Conservation (phyloP, 148 eudicot species). For the Tetragonia tetragonoides region DNA sequence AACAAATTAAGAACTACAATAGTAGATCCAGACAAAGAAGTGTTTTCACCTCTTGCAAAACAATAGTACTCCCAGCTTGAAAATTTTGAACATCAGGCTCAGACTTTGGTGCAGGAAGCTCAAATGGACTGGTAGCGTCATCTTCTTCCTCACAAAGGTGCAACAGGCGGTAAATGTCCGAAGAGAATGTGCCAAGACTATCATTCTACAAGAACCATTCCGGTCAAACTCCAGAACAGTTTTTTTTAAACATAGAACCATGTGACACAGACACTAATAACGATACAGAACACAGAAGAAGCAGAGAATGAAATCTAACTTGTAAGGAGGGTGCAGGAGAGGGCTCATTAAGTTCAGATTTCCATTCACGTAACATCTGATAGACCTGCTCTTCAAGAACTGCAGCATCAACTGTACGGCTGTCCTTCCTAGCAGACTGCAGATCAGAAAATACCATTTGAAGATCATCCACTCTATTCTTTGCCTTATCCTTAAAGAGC, state of each 20-base stretch:
- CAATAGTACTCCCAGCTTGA: slow-evolving; percentile 32
- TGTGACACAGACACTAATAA: no score
- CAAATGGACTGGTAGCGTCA: slow-evolving; percentile 85
- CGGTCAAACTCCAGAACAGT: slow-evolving; percentile 8
- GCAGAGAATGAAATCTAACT: slow-evolving; percentile 29
- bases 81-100: slow-evolving; percentile 67
- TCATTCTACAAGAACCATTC: slow-evolving; percentile 61
- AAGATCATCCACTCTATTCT: slow-evolving; percentile 93
- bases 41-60: slow-evolving; percentile 54
- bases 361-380: slow-evolving; percentile 96
- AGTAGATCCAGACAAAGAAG: not conserved
- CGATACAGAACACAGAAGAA: not conserved
- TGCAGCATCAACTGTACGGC: slow-evolving; percentile 63
- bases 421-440: slow-evolving; percentile 85
- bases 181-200: slow-evolving; percentile 70
- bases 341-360: slow-evolving; percentile 83
- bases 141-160: slow-evolving; percentile 91
- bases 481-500: slow-evolving; percentile 87
- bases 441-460: slow-evolving; percentile 79
- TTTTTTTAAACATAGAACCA: no score
- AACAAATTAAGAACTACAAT: not conserved
- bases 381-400: slow-evolving; percentile 87
- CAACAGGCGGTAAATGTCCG: slow-evolving; percentile 76
- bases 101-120: slow-evolving; percentile 60
- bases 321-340: slow-evolving; percentile 89